Base-by-base conservation (phyloP, 129 eudicot species). In the Artemisia argyi region DNA sequence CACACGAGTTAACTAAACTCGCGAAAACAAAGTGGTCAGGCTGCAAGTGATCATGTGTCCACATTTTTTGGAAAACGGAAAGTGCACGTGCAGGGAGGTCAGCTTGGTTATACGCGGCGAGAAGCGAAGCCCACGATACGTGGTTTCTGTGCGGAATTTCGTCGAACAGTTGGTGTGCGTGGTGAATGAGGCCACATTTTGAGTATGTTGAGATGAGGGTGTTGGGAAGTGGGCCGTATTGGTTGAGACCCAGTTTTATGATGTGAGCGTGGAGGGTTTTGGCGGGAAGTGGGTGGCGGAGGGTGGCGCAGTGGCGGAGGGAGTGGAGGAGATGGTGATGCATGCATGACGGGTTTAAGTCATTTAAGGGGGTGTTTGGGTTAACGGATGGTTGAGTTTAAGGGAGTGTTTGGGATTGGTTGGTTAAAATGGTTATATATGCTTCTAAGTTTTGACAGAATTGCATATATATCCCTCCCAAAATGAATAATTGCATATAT, bases 21-120 rank as follows among this genome's bases (percentile, higher is more conserved):
- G 98, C 89, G 5, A 85, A 85, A 20, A 92, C 76, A 57, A 89
- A 92, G 74, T 89, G 91, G 63, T 92, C 98, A 18, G 92, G 88
- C 42, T 58, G 80, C 76, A 87, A 76, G 28, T 61, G 49, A 35
- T 87, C 96, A 11, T 8, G 61, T 47, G 64, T 16, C 15, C 76
- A 73, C 91, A 87, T 85, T 12, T 26, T 12, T 32, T 75, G 73
- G 67, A 87, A 92, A 76, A 87, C 30, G 78, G 80, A 53, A 5
- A 92, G 72, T 22, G 95, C 80, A 0, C 26, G 72, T 59, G 63
- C 71, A 10, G 90, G 84, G 26, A 83, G 85, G 72, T 80, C 71
- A 55, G 95, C 77, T 64, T 76, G 91, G 73, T 89, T 92, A 73
- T 87, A 77, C 8, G 95, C 88, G 32, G 95, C 83, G 42, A 92